phyloP scores from a whole-genome alignment of 1,139 yeast genomes.

The Nakaseomyces sp. region DNA sequence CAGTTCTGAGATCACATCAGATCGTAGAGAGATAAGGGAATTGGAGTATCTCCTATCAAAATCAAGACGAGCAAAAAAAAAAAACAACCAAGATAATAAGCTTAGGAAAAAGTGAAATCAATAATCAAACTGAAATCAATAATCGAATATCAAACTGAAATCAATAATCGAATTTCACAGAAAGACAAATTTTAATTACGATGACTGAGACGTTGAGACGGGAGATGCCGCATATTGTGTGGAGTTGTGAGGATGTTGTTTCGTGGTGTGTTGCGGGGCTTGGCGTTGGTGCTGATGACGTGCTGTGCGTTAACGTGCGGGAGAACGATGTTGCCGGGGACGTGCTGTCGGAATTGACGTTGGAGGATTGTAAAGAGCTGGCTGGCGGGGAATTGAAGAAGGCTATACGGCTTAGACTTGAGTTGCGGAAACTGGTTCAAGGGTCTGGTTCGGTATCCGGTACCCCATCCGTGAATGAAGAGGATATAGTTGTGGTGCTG shows the following conservation, averaged over 20 bases:
- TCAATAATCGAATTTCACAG: too few relatives aligned
- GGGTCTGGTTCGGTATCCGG: too few relatives aligned
- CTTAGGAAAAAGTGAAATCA: too few relatives aligned
- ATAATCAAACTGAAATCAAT: too few relatives aligned
- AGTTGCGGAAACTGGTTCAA: conserved; percentile 33
- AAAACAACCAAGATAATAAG: too few relatives aligned
- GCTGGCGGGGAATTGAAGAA: conserved; percentile 39
- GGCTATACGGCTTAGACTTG: conserved; percentile 40
- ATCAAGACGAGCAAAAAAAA: too few relatives aligned
- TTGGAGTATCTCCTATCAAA: too few relatives aligned
- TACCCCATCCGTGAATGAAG: too few relatives aligned
- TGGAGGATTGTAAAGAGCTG: conserved; percentile 54
- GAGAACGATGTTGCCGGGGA: conserved; percentile 56
- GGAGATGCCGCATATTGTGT: conserved; percentile 10
- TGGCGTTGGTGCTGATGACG: conserved; percentile 12
- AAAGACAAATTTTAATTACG: neutral
- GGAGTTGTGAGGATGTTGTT: conserved; percentile 21
- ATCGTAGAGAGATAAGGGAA: too few relatives aligned
- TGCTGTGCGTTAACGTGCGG: conserved; percentile 32
- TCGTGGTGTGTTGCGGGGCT: conserved; percentile 18
- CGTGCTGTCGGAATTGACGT: conserved; percentile 47
- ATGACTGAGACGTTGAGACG: neutral
- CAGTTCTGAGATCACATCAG: too few relatives aligned
- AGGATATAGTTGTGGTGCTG: conserved; percentile 20
- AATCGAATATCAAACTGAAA: too few relatives aligned